Percentiles rank a stretch among this genome's conserved stretches.
phyloP scores from a whole-genome alignment of 148 eudicot genomes.

The Persicaria tinctoria region DNA sequence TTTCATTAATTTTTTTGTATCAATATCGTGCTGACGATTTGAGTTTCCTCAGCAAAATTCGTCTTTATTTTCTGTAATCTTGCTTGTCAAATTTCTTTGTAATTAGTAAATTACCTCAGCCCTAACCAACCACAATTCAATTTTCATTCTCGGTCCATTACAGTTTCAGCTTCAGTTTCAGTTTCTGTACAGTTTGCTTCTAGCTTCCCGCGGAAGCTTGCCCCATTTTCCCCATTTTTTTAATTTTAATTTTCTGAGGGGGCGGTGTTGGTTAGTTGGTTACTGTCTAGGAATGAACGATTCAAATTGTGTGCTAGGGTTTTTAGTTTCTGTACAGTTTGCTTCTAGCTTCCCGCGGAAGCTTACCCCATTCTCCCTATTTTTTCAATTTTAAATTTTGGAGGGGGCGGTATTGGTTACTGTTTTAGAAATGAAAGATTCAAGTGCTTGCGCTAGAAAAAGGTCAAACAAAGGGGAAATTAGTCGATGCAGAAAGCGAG shows the following conservation, averaged over 20 bases:
- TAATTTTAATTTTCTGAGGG: background rate
- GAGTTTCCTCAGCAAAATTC: background rate
- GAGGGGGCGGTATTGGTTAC: background rate
- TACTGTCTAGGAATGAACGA: constrained; percentile 8
- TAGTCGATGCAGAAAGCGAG: constrained; percentile 4
- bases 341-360: constrained; percentile 2
- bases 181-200: background rate
- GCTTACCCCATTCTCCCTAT: background rate
- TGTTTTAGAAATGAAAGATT: constrained; percentile 10
- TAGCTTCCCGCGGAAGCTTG: constrained; percentile 3
- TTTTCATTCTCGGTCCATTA: background rate
- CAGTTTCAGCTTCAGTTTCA: background rate
- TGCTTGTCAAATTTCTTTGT: background rate
- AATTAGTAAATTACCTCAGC: background rate
- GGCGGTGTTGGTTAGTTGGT: background rate
- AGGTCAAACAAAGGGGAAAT: constrained; percentile 6
- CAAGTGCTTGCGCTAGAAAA: background rate
- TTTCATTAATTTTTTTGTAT: background rate
- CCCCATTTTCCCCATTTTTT: background rate
- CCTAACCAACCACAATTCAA: background rate
- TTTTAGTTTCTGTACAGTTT: background rate
- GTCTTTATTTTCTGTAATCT: background rate
- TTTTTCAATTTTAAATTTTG: background rate
- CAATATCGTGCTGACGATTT: background rate
- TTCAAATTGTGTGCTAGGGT: background rate